Evolutionary conservation across 2,329 filamentous ascomycete genomes (phyloP).

Genomic region (Monosporascus sp.): DNA sequence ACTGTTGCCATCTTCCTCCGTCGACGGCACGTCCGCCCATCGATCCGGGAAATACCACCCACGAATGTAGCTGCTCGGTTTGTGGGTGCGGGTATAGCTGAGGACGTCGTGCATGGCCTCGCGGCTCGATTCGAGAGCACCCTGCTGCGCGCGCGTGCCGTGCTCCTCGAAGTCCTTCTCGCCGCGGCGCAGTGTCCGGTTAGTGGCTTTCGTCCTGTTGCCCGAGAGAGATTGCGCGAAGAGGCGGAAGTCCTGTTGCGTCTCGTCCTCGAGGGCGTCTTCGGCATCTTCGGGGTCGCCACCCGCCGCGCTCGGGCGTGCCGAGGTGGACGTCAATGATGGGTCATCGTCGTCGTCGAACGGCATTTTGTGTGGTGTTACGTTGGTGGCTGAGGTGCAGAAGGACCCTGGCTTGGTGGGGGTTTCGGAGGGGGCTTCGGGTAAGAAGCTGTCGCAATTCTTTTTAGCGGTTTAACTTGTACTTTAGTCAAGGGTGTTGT

Average conservation of each 20-base stretch:
- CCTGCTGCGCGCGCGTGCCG: conserved; percentile 75
- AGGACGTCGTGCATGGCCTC: conserved; percentile 86
- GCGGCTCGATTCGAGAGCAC: conserved; percentile 73
- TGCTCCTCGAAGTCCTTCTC: conserved; percentile 98
- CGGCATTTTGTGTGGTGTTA: conserved; percentile 13
- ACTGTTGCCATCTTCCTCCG: conserved; percentile 9
- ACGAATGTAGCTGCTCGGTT: conserved; percentile 57
- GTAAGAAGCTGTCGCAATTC: no score
- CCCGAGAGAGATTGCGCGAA: conserved; percentile 44
- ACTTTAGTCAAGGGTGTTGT: no score
- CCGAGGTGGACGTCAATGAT: conserved; percentile 8
- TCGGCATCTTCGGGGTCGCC: conserved; percentile 29
- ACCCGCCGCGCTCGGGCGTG: conserved; percentile 13
- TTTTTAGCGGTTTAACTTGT: no score
- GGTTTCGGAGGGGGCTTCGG: no score
- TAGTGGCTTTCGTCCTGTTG: conserved; percentile 27
- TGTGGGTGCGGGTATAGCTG: conserved; percentile 68
- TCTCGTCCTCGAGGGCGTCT: conserved; percentile 66
- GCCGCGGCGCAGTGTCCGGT: conserved; percentile 75
- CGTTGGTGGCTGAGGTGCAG: no score
- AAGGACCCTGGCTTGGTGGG: no score
- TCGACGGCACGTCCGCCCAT: conserved; percentile 32
- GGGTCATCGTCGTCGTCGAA: conserved; percentile 22
- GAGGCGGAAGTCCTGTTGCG: conserved; percentile 81
- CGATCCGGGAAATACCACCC: conserved; percentile 69